Evolutionary conservation across 2,329 filamentous ascomycete species (phyloP).

Genomic region (Diaporthe nobilis): DNA sequence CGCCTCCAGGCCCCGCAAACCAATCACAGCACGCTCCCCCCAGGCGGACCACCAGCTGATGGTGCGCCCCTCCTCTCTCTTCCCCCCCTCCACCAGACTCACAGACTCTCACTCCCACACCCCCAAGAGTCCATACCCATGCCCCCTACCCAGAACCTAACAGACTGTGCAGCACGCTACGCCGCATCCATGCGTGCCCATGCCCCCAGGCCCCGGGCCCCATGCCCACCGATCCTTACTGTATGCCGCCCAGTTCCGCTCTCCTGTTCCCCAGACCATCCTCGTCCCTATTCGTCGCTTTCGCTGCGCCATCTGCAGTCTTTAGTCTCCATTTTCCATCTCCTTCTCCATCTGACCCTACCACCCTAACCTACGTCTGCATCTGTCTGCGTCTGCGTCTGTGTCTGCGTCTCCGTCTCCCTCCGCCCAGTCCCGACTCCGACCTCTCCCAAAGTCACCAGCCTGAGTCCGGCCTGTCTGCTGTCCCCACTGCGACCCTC

Average conservation of each 20-base stretch:
- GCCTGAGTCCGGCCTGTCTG: not conserved
- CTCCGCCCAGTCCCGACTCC: conserved; percentile 15
- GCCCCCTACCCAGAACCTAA: not conserved
- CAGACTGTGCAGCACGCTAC: conserved; percentile 27
- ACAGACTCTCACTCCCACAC: not conserved
- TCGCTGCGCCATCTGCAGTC: conserved; percentile 17
- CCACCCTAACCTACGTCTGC: conserved; percentile 2
- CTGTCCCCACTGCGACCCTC: conserved; percentile 28
- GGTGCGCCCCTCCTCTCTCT: not conserved
- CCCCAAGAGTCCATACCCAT: conserved; percentile 14
- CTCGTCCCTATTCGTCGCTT: conserved; percentile 34
- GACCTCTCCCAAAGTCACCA: not conserved
- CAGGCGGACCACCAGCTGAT: conserved; percentile 38
- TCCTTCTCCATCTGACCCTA: not conserved
- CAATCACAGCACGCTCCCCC: conserved; percentile 46
- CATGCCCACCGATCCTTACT: conserved; percentile 2
- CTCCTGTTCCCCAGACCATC: conserved; percentile 24
- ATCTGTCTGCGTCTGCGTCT: not conserved
- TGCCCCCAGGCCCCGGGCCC: not conserved
- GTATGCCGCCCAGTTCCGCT: conserved; percentile 13
- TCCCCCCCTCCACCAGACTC: not conserved
- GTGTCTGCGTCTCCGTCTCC: conserved; percentile 25
- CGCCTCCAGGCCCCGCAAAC: conserved; percentile 30
- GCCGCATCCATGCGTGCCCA: conserved; percentile 23
- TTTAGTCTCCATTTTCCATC: conserved; percentile 36